Evolutionary conservation across 2,329 filamentous ascomycete genomes (phyloP).

Genomic region (Aaosphaeria arxii): DNA sequence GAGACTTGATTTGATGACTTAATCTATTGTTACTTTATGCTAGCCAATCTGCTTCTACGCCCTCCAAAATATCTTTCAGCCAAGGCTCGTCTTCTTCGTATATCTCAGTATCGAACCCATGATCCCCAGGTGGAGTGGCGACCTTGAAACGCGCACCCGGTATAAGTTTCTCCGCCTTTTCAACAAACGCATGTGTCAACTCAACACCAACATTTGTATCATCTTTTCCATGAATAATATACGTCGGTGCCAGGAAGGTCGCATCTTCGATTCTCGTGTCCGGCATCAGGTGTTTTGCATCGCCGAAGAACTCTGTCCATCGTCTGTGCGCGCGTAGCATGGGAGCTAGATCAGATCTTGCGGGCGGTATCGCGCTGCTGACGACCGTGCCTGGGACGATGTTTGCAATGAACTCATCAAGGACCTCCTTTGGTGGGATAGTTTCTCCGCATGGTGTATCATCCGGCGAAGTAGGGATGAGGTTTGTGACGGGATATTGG

Average conservation of each 20-base stretch:
- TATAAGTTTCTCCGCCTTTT: constrained; percentile 15
- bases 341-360: constrained; percentile 13
- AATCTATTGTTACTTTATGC: not conserved
- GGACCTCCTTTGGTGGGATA: constrained; percentile 8
- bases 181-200: constrained; percentile 21
- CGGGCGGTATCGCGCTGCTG: constrained; percentile 16
- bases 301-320: constrained; percentile 26
- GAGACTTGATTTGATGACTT: not conserved
- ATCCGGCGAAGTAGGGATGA: constrained; percentile 1
- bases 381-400: constrained; percentile 17
- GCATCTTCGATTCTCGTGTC: constrained; percentile 21
- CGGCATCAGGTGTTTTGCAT: constrained; percentile 22
- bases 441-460: constrained; percentile 4
- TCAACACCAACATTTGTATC: constrained; percentile 26
- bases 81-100: constrained; percentile 25
- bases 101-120: constrained; percentile 28
- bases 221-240: constrained; percentile 27
- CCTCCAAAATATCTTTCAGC: constrained; percentile 23
- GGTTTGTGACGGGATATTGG: constrained; percentile 28
- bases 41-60: constrained; percentile 27
- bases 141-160: constrained; percentile 16
- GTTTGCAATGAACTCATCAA: constrained; percentile 19
- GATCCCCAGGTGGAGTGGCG: constrained; percentile 17
- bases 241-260: constrained; percentile 24
- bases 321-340: constrained; percentile 17